Evolutionary conservation across 148 eudicot genomes (phyloP).

Genomic region (Linanthus parryae): DNA sequence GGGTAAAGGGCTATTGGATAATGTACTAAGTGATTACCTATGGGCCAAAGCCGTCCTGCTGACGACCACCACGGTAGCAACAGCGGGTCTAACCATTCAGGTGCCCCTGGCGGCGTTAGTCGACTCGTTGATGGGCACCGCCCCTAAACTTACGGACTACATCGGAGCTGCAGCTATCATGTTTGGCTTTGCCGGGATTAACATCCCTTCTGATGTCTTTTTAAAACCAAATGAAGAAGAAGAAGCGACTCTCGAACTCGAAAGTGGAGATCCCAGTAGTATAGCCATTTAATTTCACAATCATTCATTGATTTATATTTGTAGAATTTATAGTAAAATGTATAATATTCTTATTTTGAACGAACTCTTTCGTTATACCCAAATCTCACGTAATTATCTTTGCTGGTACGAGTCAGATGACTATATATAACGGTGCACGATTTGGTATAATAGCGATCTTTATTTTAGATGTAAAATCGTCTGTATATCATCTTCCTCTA

Average conservation of each 20-base stretch:
- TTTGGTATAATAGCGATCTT: no score
- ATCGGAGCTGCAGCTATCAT: slow-evolving; percentile 82
- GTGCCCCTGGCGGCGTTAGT: slow-evolving; percentile 90
- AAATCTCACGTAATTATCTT: no score
- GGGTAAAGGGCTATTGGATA: slow-evolving; percentile 91
- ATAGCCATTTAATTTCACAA: no score
- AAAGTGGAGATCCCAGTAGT: slow-evolving; percentile 14
- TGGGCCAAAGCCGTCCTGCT: slow-evolving; percentile 99
- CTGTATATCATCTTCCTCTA: no score
- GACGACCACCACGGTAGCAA: slow-evolving; percentile 91
- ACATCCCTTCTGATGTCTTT: slow-evolving; percentile 60
- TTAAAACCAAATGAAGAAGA: slow-evolving; percentile 40
- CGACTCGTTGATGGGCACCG: slow-evolving; percentile 64
- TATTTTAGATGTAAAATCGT: no score
- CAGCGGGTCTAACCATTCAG: slow-evolving; percentile 96
- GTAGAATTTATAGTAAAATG: no score
- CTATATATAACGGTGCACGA: no score
- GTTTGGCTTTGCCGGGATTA: slow-evolving; percentile 87
- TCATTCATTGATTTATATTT: no score
- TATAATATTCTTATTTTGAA: no score
- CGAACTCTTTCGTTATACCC: no score
- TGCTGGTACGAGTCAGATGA: no score
- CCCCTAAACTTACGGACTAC: slow-evolving; percentile 55
- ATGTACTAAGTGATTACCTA: slow-evolving; percentile 86
- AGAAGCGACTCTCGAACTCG: slow-evolving; percentile 36